A percentile compares a stretch with the other conserved stretches of the same genome.
Conservation (phyloP, 805 yeast species). For the Metschnikowia drakensbergensis region DNA sequence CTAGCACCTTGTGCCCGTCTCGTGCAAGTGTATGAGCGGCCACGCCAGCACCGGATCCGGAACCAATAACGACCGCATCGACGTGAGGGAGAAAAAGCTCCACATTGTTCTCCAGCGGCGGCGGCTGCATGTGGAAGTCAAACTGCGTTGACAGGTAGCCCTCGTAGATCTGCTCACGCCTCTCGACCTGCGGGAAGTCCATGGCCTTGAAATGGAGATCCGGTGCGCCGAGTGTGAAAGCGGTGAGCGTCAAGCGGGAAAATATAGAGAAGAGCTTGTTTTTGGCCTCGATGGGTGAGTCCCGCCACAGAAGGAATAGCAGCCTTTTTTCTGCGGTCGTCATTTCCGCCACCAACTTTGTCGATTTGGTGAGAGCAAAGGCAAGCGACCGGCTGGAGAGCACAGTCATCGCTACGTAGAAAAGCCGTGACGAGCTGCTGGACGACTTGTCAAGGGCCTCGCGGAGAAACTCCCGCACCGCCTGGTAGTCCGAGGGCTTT, state of each 20-base stretch:
- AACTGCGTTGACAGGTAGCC: constrained; percentile 23
- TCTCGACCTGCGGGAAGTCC: constrained; percentile 36
- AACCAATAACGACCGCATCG: constrained; percentile 48
- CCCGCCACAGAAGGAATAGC: constrained; percentile 37
- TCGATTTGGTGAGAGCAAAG: constrained; percentile 32
- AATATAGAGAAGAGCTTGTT: constrained; percentile 35
- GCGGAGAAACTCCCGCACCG: constrained; percentile 19
- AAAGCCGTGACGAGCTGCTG: constrained; percentile 20
- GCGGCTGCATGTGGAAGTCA: constrained; percentile 27
- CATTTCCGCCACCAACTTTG: constrained; percentile 37
- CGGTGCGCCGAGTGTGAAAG: constrained; percentile 28
- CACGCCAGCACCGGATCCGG: constrained; percentile 54
- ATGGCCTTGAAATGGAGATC: constrained; percentile 34
- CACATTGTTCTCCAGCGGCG: constrained; percentile 25
- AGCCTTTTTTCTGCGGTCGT: constrained; percentile 26
- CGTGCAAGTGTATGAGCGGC: constrained; percentile 44
- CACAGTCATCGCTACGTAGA: constrained; percentile 23
- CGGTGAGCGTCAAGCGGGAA: constrained; percentile 20
- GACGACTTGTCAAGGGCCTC: constrained; percentile 13
- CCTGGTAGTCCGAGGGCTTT: constrained; percentile 31
- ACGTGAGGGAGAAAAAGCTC: constrained; percentile 36
- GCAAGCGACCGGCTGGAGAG: constrained; percentile 29
- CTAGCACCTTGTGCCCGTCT: constrained; percentile 41
- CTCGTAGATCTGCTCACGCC: constrained; percentile 27
- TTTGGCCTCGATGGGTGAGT: constrained; percentile 34